A percentile compares a stretch with the other conserved stretches of the same genome.
These are phyloP conservation scores for Aspergillus egyptiacus DNA, from an alignment of 495 filamentous ascomycete species.

Conservation along the genomic window DNA sequence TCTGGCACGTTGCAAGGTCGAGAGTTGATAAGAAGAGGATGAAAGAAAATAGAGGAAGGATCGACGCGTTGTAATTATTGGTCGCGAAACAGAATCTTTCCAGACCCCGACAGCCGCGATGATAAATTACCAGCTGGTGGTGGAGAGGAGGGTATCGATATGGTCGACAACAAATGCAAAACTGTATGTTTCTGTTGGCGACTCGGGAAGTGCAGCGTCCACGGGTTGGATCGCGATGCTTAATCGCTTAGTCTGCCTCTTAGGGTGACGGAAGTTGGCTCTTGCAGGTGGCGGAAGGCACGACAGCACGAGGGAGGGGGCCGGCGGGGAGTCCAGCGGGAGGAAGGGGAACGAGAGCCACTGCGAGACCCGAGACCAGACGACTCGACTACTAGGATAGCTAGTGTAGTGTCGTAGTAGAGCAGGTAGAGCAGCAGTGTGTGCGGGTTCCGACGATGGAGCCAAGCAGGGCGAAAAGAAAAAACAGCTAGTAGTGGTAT, in stretches of 20 bases:
- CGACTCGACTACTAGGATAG: too few relatives aligned
- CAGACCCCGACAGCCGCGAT: conserved; percentile 8
- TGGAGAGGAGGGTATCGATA: conserved; percentile 15
- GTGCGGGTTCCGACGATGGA: conserved; percentile 20
- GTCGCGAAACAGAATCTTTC: conserved; percentile 16
- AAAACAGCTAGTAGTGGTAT: conserved; percentile 5
- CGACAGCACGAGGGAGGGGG: conserved; percentile 29
- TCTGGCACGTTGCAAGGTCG: background rate
- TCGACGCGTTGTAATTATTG: conserved; percentile 19
- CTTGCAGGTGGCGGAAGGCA: conserved; percentile 44
- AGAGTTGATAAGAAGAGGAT: background rate
- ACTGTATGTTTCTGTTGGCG: conserved; percentile 18
- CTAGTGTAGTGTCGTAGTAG: too few relatives aligned
- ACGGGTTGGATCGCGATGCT: conserved; percentile 44
- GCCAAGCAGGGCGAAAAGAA: conserved; percentile 16
- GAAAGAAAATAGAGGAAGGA: conserved; percentile 19
- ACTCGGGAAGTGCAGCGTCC: conserved; percentile 26
- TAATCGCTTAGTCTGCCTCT: conserved; percentile 44
- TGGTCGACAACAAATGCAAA: conserved; percentile 19
- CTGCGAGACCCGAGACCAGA: too few relatives aligned
- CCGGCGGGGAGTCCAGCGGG: conserved; percentile 23
- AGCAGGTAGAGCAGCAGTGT: too few relatives aligned
- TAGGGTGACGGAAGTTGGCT: conserved; percentile 38
- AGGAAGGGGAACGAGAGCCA: conserved; percentile 12
- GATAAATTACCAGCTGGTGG: conserved; percentile 12